These are phyloP conservation scores for Meredithiella fracta DNA, from an alignment of 2,329 filamentous ascomycete species.

Conservation along the genomic window DNA sequence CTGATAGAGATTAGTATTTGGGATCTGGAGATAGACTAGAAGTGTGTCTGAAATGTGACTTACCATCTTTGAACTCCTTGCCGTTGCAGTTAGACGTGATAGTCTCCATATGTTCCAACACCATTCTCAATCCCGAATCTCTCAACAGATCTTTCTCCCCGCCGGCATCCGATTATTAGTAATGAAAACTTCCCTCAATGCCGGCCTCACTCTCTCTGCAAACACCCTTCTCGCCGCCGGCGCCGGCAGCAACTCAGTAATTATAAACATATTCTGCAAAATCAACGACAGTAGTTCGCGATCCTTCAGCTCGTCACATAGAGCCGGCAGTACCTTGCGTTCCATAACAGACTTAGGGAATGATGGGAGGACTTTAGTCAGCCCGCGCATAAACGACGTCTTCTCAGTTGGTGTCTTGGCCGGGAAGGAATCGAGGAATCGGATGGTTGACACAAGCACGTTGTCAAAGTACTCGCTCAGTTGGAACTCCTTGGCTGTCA, in stretches of 20 bases:
- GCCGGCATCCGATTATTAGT: constrained; percentile 35
- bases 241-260: constrained; percentile 61
- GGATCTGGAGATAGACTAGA: neutral
- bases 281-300: constrained; percentile 71
- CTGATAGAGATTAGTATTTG: constrained; percentile 28
- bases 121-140: constrained; percentile 80
- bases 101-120: constrained; percentile 65
- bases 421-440: constrained; percentile 80
- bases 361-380: constrained; percentile 73
- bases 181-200: constrained; percentile 68
- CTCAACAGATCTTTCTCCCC: constrained; percentile 65
- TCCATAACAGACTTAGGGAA: constrained; percentile 90
- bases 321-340: constrained; percentile 76
- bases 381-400: constrained; percentile 72
- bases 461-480: constrained; percentile 95
- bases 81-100: constrained; percentile 70
- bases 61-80: constrained; percentile 87
- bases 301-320: constrained; percentile 90
- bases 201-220: constrained; percentile 71
- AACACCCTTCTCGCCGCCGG: constrained; percentile 52
- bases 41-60: constrained; percentile 17
- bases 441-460: constrained; percentile 85
- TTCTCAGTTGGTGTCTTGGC: constrained; percentile 88
- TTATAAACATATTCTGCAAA: constrained; percentile 82
- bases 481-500: constrained; percentile 83